phyloP scores from a whole-genome alignment of 495 filamentous ascomycete species.

The Penicillium parvum region DNA sequence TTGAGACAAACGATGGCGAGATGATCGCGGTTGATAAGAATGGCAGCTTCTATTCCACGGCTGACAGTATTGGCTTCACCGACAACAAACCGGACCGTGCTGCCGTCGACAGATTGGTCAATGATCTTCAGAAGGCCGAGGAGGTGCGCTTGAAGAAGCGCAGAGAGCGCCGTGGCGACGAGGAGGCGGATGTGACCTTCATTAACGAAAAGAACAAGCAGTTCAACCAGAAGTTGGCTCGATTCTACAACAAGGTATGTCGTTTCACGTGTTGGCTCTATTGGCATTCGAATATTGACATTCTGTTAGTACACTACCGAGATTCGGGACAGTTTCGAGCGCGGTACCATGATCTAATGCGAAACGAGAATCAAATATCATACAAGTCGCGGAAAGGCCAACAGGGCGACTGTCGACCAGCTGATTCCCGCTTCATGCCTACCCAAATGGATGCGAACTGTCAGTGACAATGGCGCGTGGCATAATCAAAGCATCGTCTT shows the following conservation, averaged over 20 bases:
- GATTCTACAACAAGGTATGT: conserved; percentile 92
- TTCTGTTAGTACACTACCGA: conserved; percentile 78
- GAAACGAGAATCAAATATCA: conserved; percentile 18
- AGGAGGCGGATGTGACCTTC: conserved; percentile 89
- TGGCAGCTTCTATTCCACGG: conserved; percentile 84
- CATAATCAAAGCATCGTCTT: conserved; percentile 65
- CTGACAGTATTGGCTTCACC: conserved; percentile 72
- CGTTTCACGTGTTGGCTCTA: background rate
- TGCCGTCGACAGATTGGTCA: conserved; percentile 85
- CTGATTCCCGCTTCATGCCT: no score
- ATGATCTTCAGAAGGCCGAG: conserved; percentile 83
- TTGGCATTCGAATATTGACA: conserved; percentile 26
- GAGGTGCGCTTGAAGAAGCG: conserved; percentile 79
- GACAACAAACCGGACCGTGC: conserved; percentile 85
- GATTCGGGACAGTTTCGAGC: conserved; percentile 96
- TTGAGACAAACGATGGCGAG: conserved; percentile 92
- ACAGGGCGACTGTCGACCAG: background rate
- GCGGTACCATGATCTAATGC: conserved; percentile 66
- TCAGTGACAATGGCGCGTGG: background rate
- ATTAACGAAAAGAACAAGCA: conserved; percentile 99
- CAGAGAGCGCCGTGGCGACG: conserved; percentile 68
- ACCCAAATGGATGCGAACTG: background rate
- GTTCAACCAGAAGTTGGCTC: conserved; percentile 93
- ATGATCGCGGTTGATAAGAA: conserved; percentile 88
- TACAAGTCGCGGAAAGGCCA: conserved; percentile 18